Base-by-base conservation (phyloP, 2,329 filamentous ascomycete species). In the Paradendryphiella salina region DNA sequence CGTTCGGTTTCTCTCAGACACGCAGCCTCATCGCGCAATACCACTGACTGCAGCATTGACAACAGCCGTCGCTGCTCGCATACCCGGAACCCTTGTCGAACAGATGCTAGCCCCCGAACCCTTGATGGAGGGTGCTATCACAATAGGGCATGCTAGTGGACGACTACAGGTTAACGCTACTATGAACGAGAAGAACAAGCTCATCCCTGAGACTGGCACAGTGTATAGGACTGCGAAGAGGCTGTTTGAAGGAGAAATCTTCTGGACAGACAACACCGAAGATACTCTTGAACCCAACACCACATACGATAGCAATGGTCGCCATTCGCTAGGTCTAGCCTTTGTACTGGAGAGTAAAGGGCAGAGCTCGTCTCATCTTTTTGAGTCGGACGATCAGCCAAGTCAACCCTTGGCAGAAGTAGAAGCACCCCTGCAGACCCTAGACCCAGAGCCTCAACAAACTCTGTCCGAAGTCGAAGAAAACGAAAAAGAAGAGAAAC, bases 1-100 rank as follows among this genome's bases (percentile, higher is more conserved):
- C 4, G 67, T 76, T 18, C 69, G 76, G 31, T 75, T 76, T 28
- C 55, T 78, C n/a, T 77, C 75, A 4, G 76, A 75, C 53, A 67
- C 65, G 26, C 75, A 77, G 47, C 73, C 75, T 4, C 75, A 77
- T 60, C 73, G 73, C 39, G 74, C 75, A 2, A 73, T 76, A 8
- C 76, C 76, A 0, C 53, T 77, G 23, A 77, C 75, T 4, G 70
- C 71, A 32, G 75, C 75, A 4, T 50, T 78, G 34, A 76, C 75
- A 28, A 69, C 75, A 11, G 76, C 76, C 4, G 69, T 76, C 10
- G 73, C 73, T 11, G 72, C 73, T 3, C 67, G 69, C 32, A 63
- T 75, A 4, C 53, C 63, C 9, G 72, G 72, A 5, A 70, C 71
- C 2, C 55, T 74, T 11, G 72, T 76, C 7, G 59, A 75, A 14